Evolutionary conservation across 345 rosid species (phyloP).

Genomic region (Populus tremula): DNA sequence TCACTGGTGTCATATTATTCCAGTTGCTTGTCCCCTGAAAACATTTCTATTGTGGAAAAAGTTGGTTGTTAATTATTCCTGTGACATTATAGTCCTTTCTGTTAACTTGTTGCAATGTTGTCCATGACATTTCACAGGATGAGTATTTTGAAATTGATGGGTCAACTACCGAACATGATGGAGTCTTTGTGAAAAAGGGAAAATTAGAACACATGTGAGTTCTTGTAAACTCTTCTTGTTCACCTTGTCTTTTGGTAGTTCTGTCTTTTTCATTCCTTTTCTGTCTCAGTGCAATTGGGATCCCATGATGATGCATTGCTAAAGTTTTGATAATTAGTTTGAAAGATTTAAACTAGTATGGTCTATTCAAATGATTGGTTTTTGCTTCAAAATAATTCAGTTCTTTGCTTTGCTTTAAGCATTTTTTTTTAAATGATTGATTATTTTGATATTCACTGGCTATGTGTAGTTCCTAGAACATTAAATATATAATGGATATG

Average conservation of each 20-base stretch:
- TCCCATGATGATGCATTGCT: not conserved
- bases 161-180: slow-evolving; percentile 24
- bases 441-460: too few relatives aligned
- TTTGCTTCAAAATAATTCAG: too few relatives aligned
- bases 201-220: slow-evolving; percentile 25
- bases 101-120: not conserved
- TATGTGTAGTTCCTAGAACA: too few relatives aligned
- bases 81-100: not conserved
- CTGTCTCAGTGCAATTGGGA: not conserved
- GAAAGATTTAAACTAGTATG: too few relatives aligned
- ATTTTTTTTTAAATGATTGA: too few relatives aligned
- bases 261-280: not conserved
- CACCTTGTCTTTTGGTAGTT: not conserved
- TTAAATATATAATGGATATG: too few relatives aligned
- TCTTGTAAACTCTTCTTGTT: not conserved
- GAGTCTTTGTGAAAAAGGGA: slow-evolving; percentile 27
- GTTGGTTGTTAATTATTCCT: not conserved
- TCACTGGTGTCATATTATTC: not conserved
- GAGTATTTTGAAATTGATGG: slow-evolving; percentile 26
- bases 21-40: not conserved
- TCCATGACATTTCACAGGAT: slow-evolving; percentile 10
- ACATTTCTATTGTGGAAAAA: not conserved
- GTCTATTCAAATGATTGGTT: too few relatives aligned
- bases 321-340: not conserved
- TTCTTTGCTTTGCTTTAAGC: too few relatives aligned